A percentile compares a stretch with the other conserved stretches of the same genome.
Evolutionary conservation across 2,329 filamentous ascomycete genomes (phyloP).

Genomic region (Grosmannia serpens): DNA sequence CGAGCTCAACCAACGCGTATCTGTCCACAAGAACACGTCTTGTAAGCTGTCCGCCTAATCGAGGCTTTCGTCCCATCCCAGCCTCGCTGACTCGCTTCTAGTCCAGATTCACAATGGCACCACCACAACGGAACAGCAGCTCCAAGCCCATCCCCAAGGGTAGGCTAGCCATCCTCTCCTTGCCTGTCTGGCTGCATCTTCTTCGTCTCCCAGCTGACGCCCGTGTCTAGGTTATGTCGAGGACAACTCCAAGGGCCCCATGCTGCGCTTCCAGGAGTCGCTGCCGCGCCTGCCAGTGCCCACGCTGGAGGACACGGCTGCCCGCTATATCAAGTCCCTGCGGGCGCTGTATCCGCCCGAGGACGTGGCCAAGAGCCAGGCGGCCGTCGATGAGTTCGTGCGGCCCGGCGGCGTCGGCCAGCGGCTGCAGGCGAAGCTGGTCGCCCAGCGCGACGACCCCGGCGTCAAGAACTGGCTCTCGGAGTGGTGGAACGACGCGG

Average conservation of each 20-base stretch:
- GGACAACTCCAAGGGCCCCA: constrained; percentile 65
- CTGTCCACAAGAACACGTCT: constrained; percentile 11
- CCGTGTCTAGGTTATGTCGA: constrained; percentile 58
- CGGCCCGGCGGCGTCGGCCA: constrained; percentile 74
- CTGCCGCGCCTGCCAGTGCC: constrained; percentile 70
- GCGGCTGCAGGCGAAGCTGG: constrained; percentile 76
- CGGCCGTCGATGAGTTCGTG: constrained; percentile 80
- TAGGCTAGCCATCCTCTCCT: constrained; percentile 30
- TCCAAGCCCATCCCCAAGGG: constrained; percentile 21
- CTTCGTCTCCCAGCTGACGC: not conserved
- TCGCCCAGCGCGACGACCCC: constrained; percentile 68
- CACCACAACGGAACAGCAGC: constrained; percentile 44
- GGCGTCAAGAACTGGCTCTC: constrained; percentile 86
- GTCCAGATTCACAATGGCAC: constrained; percentile 34
- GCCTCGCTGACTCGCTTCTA: not conserved
- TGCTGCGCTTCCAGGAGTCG: constrained; percentile 80
- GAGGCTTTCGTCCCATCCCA: constrained; percentile 1
- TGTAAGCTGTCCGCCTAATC: constrained; percentile 5
- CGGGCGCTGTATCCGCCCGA: constrained; percentile 58
- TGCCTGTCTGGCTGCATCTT: constrained; percentile 18
- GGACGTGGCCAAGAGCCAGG: constrained; percentile 63
- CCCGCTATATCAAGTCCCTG: constrained; percentile 69
- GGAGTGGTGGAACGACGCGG: constrained; percentile 96
- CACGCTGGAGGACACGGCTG: constrained; percentile 69
- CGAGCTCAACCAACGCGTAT: no score